Percentiles rank a stretch among this genome's conserved stretches.
Evolutionary conservation across 352 stramenopile species (phyloP).

Genomic region (Phytophthora quininea): DNA sequence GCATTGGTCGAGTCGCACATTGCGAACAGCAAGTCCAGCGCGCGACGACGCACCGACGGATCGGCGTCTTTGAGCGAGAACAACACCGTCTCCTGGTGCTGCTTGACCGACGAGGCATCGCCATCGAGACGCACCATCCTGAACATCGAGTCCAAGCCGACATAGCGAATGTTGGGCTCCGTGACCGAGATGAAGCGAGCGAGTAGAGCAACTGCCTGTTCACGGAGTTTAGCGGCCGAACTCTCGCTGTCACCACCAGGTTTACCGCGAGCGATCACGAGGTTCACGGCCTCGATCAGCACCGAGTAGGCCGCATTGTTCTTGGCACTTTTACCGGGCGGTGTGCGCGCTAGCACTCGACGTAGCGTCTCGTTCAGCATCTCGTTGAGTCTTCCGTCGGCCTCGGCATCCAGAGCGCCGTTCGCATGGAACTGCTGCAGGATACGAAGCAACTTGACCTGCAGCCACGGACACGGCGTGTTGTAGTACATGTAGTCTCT

Average conservation of each 20-base stretch:
- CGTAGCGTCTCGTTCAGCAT: conserved; percentile 92
- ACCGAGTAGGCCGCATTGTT: conserved; percentile 97
- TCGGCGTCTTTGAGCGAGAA: conserved; percentile 97
- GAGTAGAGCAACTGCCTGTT: conserved; percentile 93
- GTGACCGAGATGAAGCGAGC: conserved; percentile 97
- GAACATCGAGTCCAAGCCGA: conserved; percentile 97
- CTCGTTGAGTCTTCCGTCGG: conserved; percentile 42
- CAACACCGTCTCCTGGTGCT: conserved; percentile 95
- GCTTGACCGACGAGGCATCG: conserved; percentile 88
- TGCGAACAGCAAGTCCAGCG: conserved; percentile 97
- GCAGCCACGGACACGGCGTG: conserved; percentile 96
- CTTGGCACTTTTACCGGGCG: conserved; percentile 85
- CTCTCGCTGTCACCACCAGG: conserved; percentile 40
- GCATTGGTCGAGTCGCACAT: conserved; percentile 98
- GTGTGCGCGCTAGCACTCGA: conserved; percentile 92
- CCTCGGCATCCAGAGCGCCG: conserved; percentile 61
- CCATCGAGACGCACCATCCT: conserved; percentile 92
- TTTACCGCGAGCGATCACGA: conserved; percentile 95
- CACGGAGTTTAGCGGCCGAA: conserved; percentile 81
- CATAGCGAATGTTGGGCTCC: conserved; percentile 98
- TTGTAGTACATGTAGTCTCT: conserved; percentile 98
- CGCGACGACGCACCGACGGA: conserved; percentile 95
- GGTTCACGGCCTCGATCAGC: conserved; percentile 97
- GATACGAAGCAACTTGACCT: conserved; percentile 93
- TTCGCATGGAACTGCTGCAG: conserved; percentile 89